Percentiles rank a stretch among this genome's conserved stretches.
phyloP scores from a whole-genome alignment of 345 rosid species.

The Brassica cretica region DNA sequence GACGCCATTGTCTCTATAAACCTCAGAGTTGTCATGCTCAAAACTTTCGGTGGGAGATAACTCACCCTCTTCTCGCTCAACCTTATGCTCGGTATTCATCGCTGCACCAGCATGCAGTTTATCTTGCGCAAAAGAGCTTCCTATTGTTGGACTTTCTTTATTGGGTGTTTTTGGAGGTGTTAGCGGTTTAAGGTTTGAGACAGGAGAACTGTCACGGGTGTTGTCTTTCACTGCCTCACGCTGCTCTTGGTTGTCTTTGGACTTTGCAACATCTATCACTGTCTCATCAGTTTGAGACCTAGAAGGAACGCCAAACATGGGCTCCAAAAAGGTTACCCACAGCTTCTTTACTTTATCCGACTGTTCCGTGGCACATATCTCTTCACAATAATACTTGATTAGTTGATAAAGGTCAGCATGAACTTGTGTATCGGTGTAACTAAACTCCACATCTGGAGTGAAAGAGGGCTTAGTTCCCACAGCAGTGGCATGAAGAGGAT shows the following conservation, averaged over 20 bases:
- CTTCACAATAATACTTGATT: conserved; percentile 86
- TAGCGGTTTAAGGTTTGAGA: conserved; percentile 48
- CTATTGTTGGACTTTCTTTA: conserved; percentile 55
- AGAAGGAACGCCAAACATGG: conserved; percentile 78
- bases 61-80: conserved; percentile 98
- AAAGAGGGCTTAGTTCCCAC: conserved; percentile 68
- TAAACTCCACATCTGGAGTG: conserved; percentile 72
- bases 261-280: conserved; percentile 59
- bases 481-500: conserved; percentile 74
- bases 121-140: conserved; percentile 44
- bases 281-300: conserved; percentile 78
- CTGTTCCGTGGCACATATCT: conserved; percentile 87
- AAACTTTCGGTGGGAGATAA: conserved; percentile 90
- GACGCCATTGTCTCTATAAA: conserved; percentile 58
- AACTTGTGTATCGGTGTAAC: conserved; percentile 68
- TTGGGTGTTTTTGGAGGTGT: conserved; percentile 55
- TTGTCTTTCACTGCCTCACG: conserved; percentile 61
- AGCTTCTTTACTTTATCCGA: conserved; percentile 84
- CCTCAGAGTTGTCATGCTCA: conserved; percentile 84
- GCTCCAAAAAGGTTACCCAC: conserved; percentile 92
- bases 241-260: conserved; percentile 49
- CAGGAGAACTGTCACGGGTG: conserved; percentile 45
- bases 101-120: conserved; percentile 31
- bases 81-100: conserved; percentile 60
- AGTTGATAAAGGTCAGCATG: conserved; percentile 91